Percentiles rank a stretch among this genome's conserved stretches.
These are phyloP conservation scores for Exophiala bonariae DNA, from an alignment of 2,329 filamentous ascomycete species.

Conservation along the genomic window DNA sequence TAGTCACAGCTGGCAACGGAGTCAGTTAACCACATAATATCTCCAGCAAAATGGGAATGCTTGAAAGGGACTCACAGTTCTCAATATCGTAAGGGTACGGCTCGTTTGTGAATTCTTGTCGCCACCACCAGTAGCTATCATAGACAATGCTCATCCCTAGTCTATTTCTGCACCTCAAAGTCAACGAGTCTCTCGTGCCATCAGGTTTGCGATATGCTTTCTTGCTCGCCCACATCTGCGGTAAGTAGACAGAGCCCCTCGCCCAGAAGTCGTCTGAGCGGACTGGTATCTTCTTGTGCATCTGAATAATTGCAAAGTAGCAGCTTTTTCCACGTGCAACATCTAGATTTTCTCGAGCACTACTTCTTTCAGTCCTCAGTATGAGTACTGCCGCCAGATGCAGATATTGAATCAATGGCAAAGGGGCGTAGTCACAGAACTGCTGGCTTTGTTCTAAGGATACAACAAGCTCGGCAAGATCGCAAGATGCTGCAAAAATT, in stretches of 20 bases:
- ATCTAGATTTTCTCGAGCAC: slow-evolving; percentile 8
- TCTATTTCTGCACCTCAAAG: slow-evolving; percentile 15
- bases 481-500: slow-evolving; percentile 7
- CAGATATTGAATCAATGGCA: slow-evolving; percentile 5
- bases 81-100: too few relatives aligned
- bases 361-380: slow-evolving; percentile 10
- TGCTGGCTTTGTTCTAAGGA: slow-evolving; percentile 9
- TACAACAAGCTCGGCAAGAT: slow-evolving; percentile 6
- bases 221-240: slow-evolving; percentile 20
- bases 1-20: too few relatives aligned
- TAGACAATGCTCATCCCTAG: slow-evolving; percentile 15
- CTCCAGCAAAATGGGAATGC: too few relatives aligned
- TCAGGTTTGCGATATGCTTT: slow-evolving; percentile 11
- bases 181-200: slow-evolving; percentile 12
- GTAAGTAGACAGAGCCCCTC: slow-evolving; percentile 14
- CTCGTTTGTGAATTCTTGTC: slow-evolving; percentile 15
- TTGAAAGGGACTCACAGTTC: too few relatives aligned
- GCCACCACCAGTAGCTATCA: slow-evolving; percentile 21
- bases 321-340: slow-evolving; percentile 10
- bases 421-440: slow-evolving; percentile 5
- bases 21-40: too few relatives aligned
- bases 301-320: slow-evolving; percentile 16
- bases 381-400: slow-evolving; percentile 10
- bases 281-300: slow-evolving; percentile 17
- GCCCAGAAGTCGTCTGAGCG: slow-evolving; percentile 13